phyloP scores from a whole-genome alignment of 129 eudicot species.

The Tagetes erecta region DNA sequence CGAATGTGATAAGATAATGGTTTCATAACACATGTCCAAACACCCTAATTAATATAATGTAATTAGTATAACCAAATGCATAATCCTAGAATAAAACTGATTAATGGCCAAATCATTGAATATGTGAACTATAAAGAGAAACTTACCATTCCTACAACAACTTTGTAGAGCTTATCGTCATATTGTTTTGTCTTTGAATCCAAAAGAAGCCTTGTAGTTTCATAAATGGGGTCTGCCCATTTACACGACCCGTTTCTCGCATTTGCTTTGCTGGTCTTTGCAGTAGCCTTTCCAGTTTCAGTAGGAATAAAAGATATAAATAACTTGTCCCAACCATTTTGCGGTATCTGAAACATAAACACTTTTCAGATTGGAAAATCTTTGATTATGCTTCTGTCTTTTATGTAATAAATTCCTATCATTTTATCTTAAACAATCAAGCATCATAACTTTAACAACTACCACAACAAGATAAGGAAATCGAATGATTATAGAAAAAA shows the following conservation, averaged over 20 bases:
- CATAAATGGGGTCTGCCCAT: conserved; percentile 99
- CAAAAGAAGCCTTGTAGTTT: conserved; percentile 89
- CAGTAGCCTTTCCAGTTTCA: conserved; percentile 81
- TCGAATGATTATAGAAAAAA: background rate
- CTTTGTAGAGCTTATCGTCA: conserved; percentile 89
- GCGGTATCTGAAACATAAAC: conserved; percentile 70
- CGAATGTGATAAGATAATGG: background rate
- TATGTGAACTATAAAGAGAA: background rate
- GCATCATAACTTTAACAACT: conserved; percentile 6
- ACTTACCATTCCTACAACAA: conserved; percentile 85
- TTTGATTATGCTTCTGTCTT: background rate
- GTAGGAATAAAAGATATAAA: conserved; percentile 81
- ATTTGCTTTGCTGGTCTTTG: conserved; percentile 91
- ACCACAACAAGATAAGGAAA: background rate
- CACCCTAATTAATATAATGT: background rate
- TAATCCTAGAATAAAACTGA: background rate
- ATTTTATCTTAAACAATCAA: background rate
- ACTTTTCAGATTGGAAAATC: background rate
- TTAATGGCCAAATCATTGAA: background rate
- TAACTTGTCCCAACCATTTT: conserved; percentile 91
- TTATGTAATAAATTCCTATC: background rate
- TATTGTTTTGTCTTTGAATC: conserved; percentile 73
- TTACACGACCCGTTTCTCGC: conserved; percentile 91
- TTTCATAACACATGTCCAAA: background rate
- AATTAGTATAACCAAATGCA: background rate